Percentiles rank a stretch among this genome's conserved stretches.
phyloP scores from a whole-genome alignment of 1,284 basidiomycete species.

The Puccinia hordei region DNA sequence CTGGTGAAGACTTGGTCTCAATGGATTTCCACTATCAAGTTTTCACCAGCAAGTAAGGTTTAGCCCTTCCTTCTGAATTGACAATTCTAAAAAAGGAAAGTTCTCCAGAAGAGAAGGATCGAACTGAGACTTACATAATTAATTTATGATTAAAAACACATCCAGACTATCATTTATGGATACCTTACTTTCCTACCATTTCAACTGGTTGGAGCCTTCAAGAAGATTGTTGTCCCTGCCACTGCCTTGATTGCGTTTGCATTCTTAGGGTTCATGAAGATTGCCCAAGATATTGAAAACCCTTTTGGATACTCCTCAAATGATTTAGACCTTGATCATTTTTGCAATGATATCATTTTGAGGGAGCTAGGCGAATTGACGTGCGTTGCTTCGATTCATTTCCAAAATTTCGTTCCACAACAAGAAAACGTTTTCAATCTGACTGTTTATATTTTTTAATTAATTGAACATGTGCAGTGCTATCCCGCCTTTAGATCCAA shows the following conservation, averaged over 20 bases:
- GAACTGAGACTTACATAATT: background rate
- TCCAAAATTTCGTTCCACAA: background rate
- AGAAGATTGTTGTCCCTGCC: constrained; percentile 38
- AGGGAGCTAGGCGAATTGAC: constrained; percentile 32
- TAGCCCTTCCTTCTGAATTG: too few species aligned
- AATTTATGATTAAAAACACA: background rate
- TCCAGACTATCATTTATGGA: constrained; percentile 40
- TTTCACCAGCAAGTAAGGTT: too few species aligned
- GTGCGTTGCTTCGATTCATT: constrained; percentile 1
- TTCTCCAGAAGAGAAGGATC: background rate
- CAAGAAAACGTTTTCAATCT: background rate
- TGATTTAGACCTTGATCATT: constrained; percentile 50
- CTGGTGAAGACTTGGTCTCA: too few species aligned
- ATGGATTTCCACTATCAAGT: too few species aligned
- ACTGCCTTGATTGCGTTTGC: constrained; percentile 35
- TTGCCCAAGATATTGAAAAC: constrained; percentile 51
- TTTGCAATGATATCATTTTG: constrained; percentile 47
- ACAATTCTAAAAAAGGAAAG: too few species aligned
- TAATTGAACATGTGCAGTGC: background rate
- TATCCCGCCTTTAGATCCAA: constrained; percentile 12
- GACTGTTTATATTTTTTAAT: background rate
- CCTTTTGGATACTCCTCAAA: constrained; percentile 50
- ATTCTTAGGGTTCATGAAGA: constrained; percentile 44
- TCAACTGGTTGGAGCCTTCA: constrained; percentile 41
- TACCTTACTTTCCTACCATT: constrained; percentile 48